These are phyloP conservation scores for Panaeolus cyanescens DNA, from an alignment of 768 basidiomycete species.

Conservation along the genomic window DNA sequence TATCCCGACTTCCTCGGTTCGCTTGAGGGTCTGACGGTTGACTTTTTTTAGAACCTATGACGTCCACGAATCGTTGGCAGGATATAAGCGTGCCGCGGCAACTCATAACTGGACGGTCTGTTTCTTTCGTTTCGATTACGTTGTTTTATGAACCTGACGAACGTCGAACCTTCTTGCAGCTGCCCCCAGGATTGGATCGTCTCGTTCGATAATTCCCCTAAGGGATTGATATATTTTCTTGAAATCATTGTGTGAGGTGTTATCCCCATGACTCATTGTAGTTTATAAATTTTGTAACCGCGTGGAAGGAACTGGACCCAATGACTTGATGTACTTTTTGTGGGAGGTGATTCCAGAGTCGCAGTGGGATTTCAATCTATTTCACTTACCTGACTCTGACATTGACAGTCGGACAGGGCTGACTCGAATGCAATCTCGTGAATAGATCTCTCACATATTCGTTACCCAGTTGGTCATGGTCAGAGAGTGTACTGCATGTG, in stretches of 20 bases:
- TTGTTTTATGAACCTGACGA: background rate
- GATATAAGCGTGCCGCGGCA: conserved; percentile 65
- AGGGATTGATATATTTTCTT: background rate
- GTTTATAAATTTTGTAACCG: background rate
- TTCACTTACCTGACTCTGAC: background rate
- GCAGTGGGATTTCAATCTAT: background rate
- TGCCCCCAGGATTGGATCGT: conserved; percentile 35
- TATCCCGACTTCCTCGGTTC: background rate
- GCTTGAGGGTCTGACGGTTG: conserved; percentile 6
- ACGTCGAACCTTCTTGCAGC: conserved; percentile 14
- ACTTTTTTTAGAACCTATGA: conserved; percentile 40
- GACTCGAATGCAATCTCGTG: no score
- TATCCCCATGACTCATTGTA: no score
- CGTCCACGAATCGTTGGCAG: conserved; percentile 59
- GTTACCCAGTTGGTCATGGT: no score
- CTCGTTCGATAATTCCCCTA: conserved; percentile 29
- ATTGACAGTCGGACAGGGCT: background rate
- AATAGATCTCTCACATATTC: no score
- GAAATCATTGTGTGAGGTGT: background rate
- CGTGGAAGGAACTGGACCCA: background rate
- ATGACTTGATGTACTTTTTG: background rate
- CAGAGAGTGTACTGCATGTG: no score
- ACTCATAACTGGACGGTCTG: conserved; percentile 66
- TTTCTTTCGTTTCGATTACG: background rate
- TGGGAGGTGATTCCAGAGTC: background rate